phyloP scores from a whole-genome alignment of 441 rosid species.

The California macrophylla region DNA sequence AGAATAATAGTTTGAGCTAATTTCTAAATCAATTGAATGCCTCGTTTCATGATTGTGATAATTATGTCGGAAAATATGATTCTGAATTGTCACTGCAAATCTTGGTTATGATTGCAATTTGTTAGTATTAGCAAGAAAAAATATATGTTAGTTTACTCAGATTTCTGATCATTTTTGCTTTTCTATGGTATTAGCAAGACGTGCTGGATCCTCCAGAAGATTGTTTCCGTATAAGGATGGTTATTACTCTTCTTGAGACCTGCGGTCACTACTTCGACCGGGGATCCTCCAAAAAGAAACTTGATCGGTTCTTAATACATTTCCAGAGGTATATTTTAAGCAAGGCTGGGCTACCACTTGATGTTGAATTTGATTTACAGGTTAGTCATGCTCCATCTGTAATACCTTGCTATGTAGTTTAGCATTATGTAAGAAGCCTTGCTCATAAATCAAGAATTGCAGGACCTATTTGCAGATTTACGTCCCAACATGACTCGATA shows the following conservation, averaged over 20 bases:
- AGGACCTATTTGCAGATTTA: slow-evolving; percentile 88
- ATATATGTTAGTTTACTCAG: not conserved
- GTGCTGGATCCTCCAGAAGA: slow-evolving; percentile 91
- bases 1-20: not conserved
- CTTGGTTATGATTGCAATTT: not conserved
- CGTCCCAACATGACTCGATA: slow-evolving; percentile 81
- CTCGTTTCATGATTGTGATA: not conserved
- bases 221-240: slow-evolving; percentile 92
- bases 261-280: slow-evolving; percentile 97
- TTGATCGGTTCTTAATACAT: slow-evolving; percentile 77
- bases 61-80: not conserved
- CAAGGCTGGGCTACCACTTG: slow-evolving; percentile 76
- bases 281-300: slow-evolving; percentile 94
- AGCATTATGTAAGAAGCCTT: not conserved
- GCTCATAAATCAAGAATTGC: slow-evolving; percentile 27
- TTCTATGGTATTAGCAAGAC: slow-evolving; percentile 53
- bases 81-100: not conserved
- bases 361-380: slow-evolving; percentile 89
- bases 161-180: slow-evolving; percentile 5
- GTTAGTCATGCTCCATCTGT: slow-evolving; percentile 25
- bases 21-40: not conserved
- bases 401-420: not conserved
- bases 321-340: slow-evolving; percentile 88
- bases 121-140: no score
- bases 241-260: slow-evolving; percentile 82